Conservation (phyloP, 495 filamentous ascomycete species). For the Neurospora sp. region DNA sequence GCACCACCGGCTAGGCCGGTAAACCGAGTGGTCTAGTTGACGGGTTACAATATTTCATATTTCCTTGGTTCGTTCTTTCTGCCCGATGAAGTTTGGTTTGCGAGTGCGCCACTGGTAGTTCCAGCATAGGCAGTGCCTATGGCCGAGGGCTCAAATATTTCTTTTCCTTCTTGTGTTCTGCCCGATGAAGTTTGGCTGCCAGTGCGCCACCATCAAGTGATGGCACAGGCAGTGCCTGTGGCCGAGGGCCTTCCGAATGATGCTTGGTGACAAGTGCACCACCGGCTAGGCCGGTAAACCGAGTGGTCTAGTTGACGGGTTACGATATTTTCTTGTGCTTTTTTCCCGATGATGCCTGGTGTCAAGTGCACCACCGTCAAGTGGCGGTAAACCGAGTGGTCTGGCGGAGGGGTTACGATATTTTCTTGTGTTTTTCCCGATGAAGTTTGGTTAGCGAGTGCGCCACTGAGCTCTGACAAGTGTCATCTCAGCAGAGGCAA, state of each 20-base stretch:
- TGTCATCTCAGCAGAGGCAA: neutral
- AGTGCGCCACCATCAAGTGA: neutral
- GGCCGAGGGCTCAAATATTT: neutral
- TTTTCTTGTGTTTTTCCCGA: neutral
- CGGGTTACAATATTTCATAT: no score
- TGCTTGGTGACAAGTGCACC: neutral
- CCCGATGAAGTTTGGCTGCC: neutral
- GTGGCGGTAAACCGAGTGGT: neutral
- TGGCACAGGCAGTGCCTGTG: neutral
- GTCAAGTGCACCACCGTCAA: neutral
- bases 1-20: no score
- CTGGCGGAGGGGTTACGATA: neutral
- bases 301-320: neutral
- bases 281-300: neutral
- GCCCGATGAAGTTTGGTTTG: neutral
- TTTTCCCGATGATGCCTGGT: neutral
- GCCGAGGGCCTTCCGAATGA: neutral
- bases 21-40: no score
- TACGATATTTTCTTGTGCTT: no score
- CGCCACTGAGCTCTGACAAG: neutral
- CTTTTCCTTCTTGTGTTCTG: neutral
- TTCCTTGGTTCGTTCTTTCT: neutral
- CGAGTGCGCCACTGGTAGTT: neutral
- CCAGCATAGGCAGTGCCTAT: neutral
- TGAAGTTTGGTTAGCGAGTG: neutral